Percentiles rank a stretch among this genome's conserved stretches.
These are phyloP conservation scores for Leccinellum rugosiceps DNA, from an alignment of 768 basidiomycete genomes.

Conservation along the genomic window DNA sequence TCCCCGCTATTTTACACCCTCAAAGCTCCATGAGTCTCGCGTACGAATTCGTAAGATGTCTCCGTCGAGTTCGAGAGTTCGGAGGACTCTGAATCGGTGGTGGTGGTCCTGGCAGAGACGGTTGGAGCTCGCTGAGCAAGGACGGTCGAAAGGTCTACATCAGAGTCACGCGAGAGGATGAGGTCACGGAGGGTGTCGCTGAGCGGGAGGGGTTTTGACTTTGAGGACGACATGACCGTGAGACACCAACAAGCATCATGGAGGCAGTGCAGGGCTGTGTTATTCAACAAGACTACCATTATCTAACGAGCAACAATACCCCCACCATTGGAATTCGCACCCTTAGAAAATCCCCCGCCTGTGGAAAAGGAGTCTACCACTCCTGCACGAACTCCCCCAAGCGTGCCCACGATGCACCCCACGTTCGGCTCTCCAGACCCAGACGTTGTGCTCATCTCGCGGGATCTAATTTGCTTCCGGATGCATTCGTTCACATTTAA, in stretches of 20 bases:
- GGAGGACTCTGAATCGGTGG: slow-evolving; percentile 2
- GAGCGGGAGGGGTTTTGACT: slow-evolving; percentile 49
- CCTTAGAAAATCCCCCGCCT: slow-evolving; percentile 4
- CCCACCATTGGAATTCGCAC: slow-evolving; percentile 15
- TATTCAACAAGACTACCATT: too few species aligned
- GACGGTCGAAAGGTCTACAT: slow-evolving; percentile 37
- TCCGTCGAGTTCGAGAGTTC: slow-evolving; percentile 24
- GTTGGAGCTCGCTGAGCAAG: slow-evolving; percentile 16
- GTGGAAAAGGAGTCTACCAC: background rate
- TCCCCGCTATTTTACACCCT: slow-evolving; percentile 41
- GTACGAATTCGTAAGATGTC: slow-evolving; percentile 57
- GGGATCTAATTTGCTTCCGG: slow-evolving; percentile 32
- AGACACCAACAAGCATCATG: background rate
- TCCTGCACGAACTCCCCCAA: background rate
- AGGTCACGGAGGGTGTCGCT: slow-evolving; percentile 65
- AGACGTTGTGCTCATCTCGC: slow-evolving; percentile 51
- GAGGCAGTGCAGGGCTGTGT: too few species aligned
- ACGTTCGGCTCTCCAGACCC: slow-evolving; percentile 51
- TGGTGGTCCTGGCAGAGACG: background rate
- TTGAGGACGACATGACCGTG: slow-evolving; percentile 29
- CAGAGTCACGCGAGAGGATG: slow-evolving; percentile 63
- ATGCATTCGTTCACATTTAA: slow-evolving; percentile 60
- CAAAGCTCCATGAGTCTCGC: slow-evolving; percentile 55
- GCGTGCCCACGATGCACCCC: slow-evolving; percentile 44
- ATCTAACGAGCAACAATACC: too few species aligned